Evolutionary conservation across 1,139 yeast genomes (phyloP), one percentile per base, ranked within the genome.

Genomic region (Diutina catenulata): DNA sequence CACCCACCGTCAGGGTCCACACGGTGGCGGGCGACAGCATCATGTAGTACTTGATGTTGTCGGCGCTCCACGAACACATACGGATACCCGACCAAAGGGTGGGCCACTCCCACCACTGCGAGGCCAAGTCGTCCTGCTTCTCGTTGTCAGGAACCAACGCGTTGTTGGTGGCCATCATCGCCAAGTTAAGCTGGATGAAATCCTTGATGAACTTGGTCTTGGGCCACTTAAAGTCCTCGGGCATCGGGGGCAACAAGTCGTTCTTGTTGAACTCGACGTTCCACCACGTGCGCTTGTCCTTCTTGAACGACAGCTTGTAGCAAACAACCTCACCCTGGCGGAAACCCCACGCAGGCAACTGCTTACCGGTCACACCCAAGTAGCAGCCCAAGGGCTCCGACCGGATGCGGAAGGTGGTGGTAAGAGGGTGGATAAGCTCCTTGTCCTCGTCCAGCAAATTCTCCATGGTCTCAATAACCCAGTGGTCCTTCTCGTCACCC

Each of bases 91-190:
- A 82, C 59, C 84, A 71, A 51, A 88, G 72, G 26, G 91, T 74
- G 41, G 99, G 99, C 99, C 99, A 93, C 70, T 93, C 91, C 98
- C 98, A 93, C 50, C 91, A 91, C 38, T 75, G 57, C 14, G 96
- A 86, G 2, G 97, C 94, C 49, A 93, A 72, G 49, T 80, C 88
- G 56, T 93, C 99, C 50, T 74, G 78, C 61, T 91, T 88, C 49
- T 93, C 98, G 14, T 70, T 59, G 53, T 91, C 98, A 26, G 98
- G 97, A 41, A 91, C 77, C 53, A 91, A 73, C 3, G 95, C 97
- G 52, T 93, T 93, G 65, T 93, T 93, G 35, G 97, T 84, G 20
- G 96, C 95, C 96, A 88, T 87, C 96, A 91, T 93, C 18, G 97
- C 98, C 54, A 87, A 76, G 58, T 91, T 91, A 51, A 93, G 68